Evolutionary conservation across 371 early-diverging fungal genomes (phyloP), one percentile per base, ranked within the genome.

Genomic region (Nematocida major): DNA sequence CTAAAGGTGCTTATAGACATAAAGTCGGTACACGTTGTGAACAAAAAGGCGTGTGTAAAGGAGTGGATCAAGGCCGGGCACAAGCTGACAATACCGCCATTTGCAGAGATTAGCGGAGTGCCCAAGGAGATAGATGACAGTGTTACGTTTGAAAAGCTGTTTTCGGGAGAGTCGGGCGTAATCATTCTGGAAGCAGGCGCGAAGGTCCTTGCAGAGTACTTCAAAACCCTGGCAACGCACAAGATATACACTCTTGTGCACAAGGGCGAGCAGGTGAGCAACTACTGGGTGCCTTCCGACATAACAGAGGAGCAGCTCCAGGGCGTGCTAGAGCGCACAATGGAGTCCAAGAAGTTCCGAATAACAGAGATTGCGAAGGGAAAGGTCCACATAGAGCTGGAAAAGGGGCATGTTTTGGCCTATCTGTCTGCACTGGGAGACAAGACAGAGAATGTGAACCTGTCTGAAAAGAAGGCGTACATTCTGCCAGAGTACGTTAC

Each of bases 1-100:
- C 61, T 73, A 13, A 73, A 73, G 59, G 76, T 73, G 32, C 30
- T 63, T 51, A 39, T 48, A 26, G 61, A 48, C 0, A 54, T 73
- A 32, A 51, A 63, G 22, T 28, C 38, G 7, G 65, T 50, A 11
- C 40, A 38, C 13, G 48, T 73, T 22, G 49, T 63, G 18, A 49
- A 50, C 11, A 49, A 38, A 28, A 54, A 30, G n/a, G 53, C 78
- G 18, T 22, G 45, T 40, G 49, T 73, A 9, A 28, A 47, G 11
- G 50, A 59, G 30, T 73, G 76, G 76, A 28, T 54, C 3, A 51
- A 50, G 22, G 47, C 20, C n/a, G 43, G 32, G 15, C 36, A 48
- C 45, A 45, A 39, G 26, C 15, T 30, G 22, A 26, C 22, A 0
- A 13, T 34, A 22, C 18, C 59, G 11, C 24, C 57, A 24, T 54